phyloP scores from a whole-genome alignment of 2,329 filamentous ascomycete genomes.

The Leptodontidium sp. region DNA sequence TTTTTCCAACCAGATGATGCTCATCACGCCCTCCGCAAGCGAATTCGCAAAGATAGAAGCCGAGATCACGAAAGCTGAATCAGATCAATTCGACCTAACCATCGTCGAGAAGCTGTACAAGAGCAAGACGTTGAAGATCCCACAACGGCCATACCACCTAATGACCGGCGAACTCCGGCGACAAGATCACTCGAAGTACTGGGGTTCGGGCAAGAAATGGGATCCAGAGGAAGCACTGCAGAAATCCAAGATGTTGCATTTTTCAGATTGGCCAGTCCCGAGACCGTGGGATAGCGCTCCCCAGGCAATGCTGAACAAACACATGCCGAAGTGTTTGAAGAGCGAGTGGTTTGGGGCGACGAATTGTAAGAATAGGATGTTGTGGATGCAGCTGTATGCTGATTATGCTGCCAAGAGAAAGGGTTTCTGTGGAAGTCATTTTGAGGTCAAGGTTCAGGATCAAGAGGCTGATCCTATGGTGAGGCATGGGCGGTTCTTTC shows the following conservation, averaged over 20 bases:
- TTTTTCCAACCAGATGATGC: slow-evolving; percentile 40
- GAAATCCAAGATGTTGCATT: slow-evolving; percentile 66
- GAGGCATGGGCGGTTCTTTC: slow-evolving; percentile 36
- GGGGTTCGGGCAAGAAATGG: slow-evolving; percentile 60
- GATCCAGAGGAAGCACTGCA: slow-evolving; percentile 58
- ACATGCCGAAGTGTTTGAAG: slow-evolving; percentile 42
- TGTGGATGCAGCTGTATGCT: slow-evolving; percentile 42
- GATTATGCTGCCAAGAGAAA: slow-evolving; percentile 40
- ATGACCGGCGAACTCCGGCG: slow-evolving; percentile 63
- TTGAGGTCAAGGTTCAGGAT: slow-evolving; percentile 40
- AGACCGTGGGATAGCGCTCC: slow-evolving; percentile 59
- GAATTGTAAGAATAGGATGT: slow-evolving; percentile 41
- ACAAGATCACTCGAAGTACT: slow-evolving; percentile 58
- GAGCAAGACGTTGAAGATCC: slow-evolving; percentile 59
- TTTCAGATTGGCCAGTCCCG: slow-evolving; percentile 67
- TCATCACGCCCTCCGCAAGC: slow-evolving; percentile 37
- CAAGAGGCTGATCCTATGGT: slow-evolving; percentile 31
- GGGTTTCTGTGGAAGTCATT: slow-evolving; percentile 41
- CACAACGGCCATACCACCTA: slow-evolving; percentile 63
- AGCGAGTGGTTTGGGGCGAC: slow-evolving; percentile 44
- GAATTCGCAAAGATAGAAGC: slow-evolving; percentile 35
- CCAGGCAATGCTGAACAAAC: slow-evolving; percentile 42
- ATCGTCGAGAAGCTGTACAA: slow-evolving; percentile 61
- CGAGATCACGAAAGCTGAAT: slow-evolving; percentile 32
- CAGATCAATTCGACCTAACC: slow-evolving; percentile 41